Evolutionary conservation across 1,139 yeast species (phyloP).

Genomic region (Yarrowia galli): DNA sequence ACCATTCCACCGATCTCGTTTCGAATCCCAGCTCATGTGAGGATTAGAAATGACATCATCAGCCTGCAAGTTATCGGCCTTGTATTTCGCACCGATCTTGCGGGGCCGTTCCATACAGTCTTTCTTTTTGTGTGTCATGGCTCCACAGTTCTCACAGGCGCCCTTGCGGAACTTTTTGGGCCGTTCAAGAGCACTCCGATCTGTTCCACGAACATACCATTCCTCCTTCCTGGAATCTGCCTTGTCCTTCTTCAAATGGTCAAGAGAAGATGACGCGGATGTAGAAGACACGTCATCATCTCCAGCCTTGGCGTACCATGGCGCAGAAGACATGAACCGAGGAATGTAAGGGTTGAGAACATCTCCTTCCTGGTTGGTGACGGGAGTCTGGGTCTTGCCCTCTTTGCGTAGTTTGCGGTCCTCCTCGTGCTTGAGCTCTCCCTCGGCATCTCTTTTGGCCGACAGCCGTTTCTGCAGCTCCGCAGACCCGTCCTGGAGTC

Average conservation of each 20-base stretch:
- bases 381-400: slow-evolving; percentile 17
- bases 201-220: slow-evolving; percentile 50
- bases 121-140: slow-evolving; percentile 55
- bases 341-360: slow-evolving; percentile 54
- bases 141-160: slow-evolving; percentile 63
- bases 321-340: slow-evolving; percentile 58
- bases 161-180: slow-evolving; percentile 53
- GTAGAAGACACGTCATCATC: slow-evolving; percentile 40
- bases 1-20: slow-evolving; percentile 82
- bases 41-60: slow-evolving; percentile 49
- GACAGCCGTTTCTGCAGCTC: slow-evolving; percentile 23
- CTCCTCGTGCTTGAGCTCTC: slow-evolving; percentile 28
- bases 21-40: slow-evolving; percentile 62
- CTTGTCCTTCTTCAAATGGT: slow-evolving; percentile 59
- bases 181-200: slow-evolving; percentile 41
- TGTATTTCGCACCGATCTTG: slow-evolving; percentile 52
- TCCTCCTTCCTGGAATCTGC: slow-evolving; percentile 45
- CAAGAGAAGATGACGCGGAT: slow-evolving; percentile 52
- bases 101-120: slow-evolving; percentile 64
- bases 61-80: slow-evolving; percentile 47
- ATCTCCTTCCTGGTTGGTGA: slow-evolving; percentile 32
- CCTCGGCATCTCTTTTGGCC: slow-evolving; percentile 27
- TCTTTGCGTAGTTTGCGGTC: slow-evolving; percentile 21
- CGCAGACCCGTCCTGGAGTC: slow-evolving; percentile 33
- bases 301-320: slow-evolving; percentile 56